Percentiles rank a stretch among this genome's conserved stretches.
phyloP scores from a whole-genome alignment of 2,329 filamentous ascomycete species.

The Arthroderma sp. region DNA sequence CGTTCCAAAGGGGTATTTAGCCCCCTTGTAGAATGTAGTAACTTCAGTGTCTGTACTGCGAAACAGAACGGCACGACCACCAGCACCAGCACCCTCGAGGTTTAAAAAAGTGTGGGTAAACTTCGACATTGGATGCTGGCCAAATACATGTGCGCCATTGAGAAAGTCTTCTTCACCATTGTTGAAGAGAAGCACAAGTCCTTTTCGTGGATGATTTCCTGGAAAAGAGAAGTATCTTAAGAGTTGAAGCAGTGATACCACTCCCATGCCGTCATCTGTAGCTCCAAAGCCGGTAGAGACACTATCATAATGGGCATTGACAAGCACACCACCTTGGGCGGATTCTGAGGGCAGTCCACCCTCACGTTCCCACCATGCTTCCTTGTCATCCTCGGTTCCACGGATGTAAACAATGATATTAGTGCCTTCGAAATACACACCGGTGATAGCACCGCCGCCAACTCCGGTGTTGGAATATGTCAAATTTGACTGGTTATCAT shows the following conservation, averaged over 20 bases:
- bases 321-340: conserved; percentile 63
- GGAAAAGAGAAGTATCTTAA: conserved; percentile 70
- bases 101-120: conserved; percentile 85
- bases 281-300: conserved; percentile 87
- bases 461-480: conserved; percentile 47
- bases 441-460: conserved; percentile 29
- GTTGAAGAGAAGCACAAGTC: conserved; percentile 77
- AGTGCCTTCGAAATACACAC: conserved; percentile 78
- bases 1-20: conserved; percentile 66
- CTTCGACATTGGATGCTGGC: conserved; percentile 64
- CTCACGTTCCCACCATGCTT: conserved; percentile 56
- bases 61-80: conserved; percentile 77
- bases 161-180: conserved; percentile 92
- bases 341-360: conserved; percentile 32
- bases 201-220: conserved; percentile 60
- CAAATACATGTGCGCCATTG: conserved; percentile 74
- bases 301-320: conserved; percentile 92
- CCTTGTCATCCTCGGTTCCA: conserved; percentile 59
- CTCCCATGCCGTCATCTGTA: conserved; percentile 85
- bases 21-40: conserved; percentile 60
- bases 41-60: conserved; percentile 78
- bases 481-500: conserved; percentile 66
- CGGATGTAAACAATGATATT: conserved; percentile 89
- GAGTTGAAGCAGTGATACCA: conserved; percentile 73
- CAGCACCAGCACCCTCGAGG: conserved; percentile 85